A percentile compares a stretch with the other conserved stretches of the same genome.
phyloP scores from a whole-genome alignment of 202 grass and related monocot genomes.

The Bolboschoenoplectus hybrid region DNA sequence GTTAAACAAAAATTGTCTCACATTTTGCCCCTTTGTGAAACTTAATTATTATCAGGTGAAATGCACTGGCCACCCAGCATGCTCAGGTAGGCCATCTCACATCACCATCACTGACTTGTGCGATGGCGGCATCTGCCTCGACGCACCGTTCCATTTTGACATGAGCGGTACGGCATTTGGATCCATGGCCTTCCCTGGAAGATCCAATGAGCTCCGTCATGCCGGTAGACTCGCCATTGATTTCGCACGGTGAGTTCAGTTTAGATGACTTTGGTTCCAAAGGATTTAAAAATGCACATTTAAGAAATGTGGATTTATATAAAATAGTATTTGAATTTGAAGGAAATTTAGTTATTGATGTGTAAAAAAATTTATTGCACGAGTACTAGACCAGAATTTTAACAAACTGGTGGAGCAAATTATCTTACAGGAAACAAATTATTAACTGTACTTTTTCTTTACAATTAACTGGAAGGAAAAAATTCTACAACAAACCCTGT shows the following conservation, averaged over 20 bases:
- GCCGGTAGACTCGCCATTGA: constrained; percentile 77
- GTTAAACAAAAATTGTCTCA: neutral
- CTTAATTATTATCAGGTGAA: constrained; percentile 47
- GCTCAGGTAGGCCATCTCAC: constrained; percentile 73
- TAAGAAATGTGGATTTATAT: neutral
- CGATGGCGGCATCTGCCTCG: constrained; percentile 50
- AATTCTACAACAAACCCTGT: neutral
- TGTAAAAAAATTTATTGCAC: neutral
- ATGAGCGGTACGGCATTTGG: constrained; percentile 85
- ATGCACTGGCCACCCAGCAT: constrained; percentile 53
- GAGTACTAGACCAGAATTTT: neutral
- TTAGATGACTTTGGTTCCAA: neutral
- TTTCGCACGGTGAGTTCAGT: constrained; percentile 51
- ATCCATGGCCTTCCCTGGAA: constrained; percentile 68
- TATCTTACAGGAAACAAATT: neutral
- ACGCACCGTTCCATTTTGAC: constrained; percentile 75
- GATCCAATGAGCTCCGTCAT: constrained; percentile 65
- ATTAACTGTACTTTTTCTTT: neutral
- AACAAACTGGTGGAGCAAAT: neutral
- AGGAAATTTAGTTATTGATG: neutral
- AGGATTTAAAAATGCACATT: neutral
- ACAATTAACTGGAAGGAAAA: neutral
- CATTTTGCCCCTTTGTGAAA: neutral
- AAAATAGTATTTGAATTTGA: neutral
- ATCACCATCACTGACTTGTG: constrained; percentile 76